Evolutionary conservation across 768 basidiomycete genomes (phyloP), one percentile per base, ranked within the genome.

Genomic region (Roridomyces roridus): DNA sequence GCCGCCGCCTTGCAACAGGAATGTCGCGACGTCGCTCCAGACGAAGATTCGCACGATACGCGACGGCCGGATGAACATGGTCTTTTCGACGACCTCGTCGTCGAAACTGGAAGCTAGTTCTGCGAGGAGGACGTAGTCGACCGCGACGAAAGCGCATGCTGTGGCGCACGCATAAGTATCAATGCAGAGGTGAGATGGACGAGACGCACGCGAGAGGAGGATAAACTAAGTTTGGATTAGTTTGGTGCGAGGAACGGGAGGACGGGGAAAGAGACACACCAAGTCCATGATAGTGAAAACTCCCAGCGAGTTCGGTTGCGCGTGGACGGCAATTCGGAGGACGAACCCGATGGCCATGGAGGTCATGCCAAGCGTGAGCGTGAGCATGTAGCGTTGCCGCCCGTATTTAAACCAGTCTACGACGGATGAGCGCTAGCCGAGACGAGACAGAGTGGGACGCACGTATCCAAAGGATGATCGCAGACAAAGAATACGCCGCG

Each of bases 121-220:
- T 6, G 80, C 80, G 2, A 85, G 75, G 34, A 85, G 70, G 59
- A 83, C 60, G 63, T 86, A 85, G 57, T 80, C 73, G 7, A 78
- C 73, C 2, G 81, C 80, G 45, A 83, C 78, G 69, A 86, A 85
- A 21, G 81, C 83, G 64, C 85, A 86, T 1, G 85, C 84, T 79
- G 80, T 44, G 12, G 28, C 46, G 15, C 9, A 15, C 23, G 6
- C 31, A 21, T 17, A 15, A 3, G 12, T 17, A 49, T 39, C n/a
- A n/a, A n/a, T 24, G 35, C 6, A 31, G 9, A 2, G 23, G 10
- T 10, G 18, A 6, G 24, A 41, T 7, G 23, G 15, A n/a, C n/a
- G n/a, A 10, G n/a, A 17, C 34, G 6, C 15, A 47, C 31, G 20
- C 11, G 47, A 49, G 2, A 49, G 36, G 11, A 49, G 35, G 15